Evolutionary conservation across 495 filamentous ascomycete species (phyloP), one percentile per base, ranked within the genome.

Genomic region (Bryoglossum gracile): DNA sequence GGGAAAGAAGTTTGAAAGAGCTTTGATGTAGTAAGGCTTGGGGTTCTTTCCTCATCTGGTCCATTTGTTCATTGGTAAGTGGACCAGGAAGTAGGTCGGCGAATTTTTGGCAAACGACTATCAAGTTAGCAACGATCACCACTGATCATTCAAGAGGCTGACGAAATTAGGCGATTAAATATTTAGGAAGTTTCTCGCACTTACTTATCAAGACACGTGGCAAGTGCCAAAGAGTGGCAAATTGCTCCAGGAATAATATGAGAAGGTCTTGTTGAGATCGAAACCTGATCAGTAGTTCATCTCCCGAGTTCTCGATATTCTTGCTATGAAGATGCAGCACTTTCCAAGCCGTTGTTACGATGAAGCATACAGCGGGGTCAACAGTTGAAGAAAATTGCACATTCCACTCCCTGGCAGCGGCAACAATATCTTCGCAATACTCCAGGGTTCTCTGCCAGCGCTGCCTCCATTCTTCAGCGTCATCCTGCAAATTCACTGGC

Each of bases 361-460:
- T 44, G 41, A 44, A 44, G 24, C 41, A 44, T 11, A 44, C 30
- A 4, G 41, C 41, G 3, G 41, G 41, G 16, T 44, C 41, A 3
- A 44, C 41, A 16, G 41, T 28, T 3, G 25, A 17, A 19, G 9
- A 44, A n/a, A 44, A 16, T 16, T 44, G 41, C 4, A 24, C 21
- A 4, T 44, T 44, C 41, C 41, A 44, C 18, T 44, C 9, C 24
- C 17, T 26, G 24, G 21, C 25, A 9, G 30, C 17, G 3, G 9
- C 3, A 8, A 44, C 41, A 9, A 44, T 19, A n/a, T 44, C 41
- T 18, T 44, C 41, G 30, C 41, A 28, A 24, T 19, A 28, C 16
- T 44, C 41, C n/a, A 44, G 18, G 3, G 18, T 9, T 4, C 23
- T 19, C 13, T 26, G 21, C 41, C 41, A 28, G 3, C 41, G 6